phyloP scores from a whole-genome alignment of 306 rosid species.

The Pueraria montana region DNA sequence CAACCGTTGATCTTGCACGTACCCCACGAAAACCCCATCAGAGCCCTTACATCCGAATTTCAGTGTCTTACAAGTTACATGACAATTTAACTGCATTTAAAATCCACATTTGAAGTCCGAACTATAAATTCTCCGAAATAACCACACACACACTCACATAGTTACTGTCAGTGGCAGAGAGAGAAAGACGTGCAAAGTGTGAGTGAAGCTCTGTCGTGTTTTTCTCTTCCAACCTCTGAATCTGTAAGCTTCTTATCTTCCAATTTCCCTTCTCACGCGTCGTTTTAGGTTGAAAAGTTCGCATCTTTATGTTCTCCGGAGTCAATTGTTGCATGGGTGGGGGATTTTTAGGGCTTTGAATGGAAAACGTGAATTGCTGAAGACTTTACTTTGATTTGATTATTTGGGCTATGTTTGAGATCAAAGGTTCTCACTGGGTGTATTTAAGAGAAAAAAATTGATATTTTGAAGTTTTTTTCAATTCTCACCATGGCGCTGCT shows the following conservation, averaged over 20 bases:
- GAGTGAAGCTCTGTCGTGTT: conserved; percentile 47
- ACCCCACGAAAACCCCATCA: conserved; percentile 31
- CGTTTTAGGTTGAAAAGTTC: not conserved
- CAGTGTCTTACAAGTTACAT: conserved; percentile 58
- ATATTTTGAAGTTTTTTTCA: conserved; percentile 31
- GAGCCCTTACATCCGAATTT: conserved; percentile 51
- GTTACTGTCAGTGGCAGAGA: conserved; percentile 34
- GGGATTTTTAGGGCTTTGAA: conserved; percentile 65
- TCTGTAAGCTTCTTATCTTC: conserved; percentile 47
- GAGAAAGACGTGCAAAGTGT: not conserved
- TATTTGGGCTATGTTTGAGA: conserved; percentile 11
- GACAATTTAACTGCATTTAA: conserved; percentile 71
- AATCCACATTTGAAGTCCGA: conserved; percentile 93
- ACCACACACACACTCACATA: not conserved
- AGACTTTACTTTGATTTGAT: conserved; percentile 18
- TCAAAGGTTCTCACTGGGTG: conserved; percentile 17
- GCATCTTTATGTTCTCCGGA: conserved; percentile 24
- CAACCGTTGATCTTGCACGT: conserved; percentile 49
- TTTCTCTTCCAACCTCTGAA: conserved; percentile 46
- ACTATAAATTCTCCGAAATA: conserved; percentile 43
- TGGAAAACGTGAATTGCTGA: not conserved
- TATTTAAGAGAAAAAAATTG: conserved; percentile 25
- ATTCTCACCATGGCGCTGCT: not conserved
- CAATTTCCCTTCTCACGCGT: not conserved
- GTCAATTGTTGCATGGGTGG: conserved; percentile 16